Base-by-base conservation (phyloP, 805 yeast genomes). In the Saccharomycopsis oosterbeekiorum region DNA sequence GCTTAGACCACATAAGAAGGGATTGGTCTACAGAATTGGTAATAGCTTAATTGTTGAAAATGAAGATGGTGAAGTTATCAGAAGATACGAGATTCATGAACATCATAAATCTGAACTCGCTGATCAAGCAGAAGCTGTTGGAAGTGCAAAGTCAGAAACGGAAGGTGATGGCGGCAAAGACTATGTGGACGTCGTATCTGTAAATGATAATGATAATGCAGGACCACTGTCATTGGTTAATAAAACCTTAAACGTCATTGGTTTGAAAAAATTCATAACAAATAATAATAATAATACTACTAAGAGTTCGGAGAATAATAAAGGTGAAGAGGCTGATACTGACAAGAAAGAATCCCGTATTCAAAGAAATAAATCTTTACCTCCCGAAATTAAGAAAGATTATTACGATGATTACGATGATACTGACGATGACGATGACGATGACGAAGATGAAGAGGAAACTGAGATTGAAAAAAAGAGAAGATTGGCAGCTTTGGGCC, bases 61-160 rank as follows among this genome's bases (percentile, higher is more conserved):
- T 68, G 89, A 83, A 55, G 96, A 92, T 12, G 99, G 98, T 65
- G 98, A 93, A 67, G 83, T 94, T 60, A 76, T 94, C 55, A 84
- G 97, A 69, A 79, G 96, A 59, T 93, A 91, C 73, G 80, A 76
- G 67, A 84, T 92, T 59, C 88, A 85, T 67, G 80, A 82, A 2
- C 89, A 84, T 66, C 56, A 54, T 8, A 50, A 42, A n/a, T 47
- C 53, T 2, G 15, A 15, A 47, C 53, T 47, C 21, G 19, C 34
- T 47, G 61, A 61, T 37, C 26, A 21, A 1, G n/a, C 50, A 26
- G 29, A 36, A 2, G 57, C 39, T 10, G 14, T 26, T 10, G 60
- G 37, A 21, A 39, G 34, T 4, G 43, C 12, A 5, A 55, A 47
- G 9, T 41, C 8, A 1, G 9, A 19, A 21, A 11, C n/a, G 2